Conservation (phyloP, 2,329 filamentous ascomycete species). For the Arthrobotrys sphaeroides region DNA sequence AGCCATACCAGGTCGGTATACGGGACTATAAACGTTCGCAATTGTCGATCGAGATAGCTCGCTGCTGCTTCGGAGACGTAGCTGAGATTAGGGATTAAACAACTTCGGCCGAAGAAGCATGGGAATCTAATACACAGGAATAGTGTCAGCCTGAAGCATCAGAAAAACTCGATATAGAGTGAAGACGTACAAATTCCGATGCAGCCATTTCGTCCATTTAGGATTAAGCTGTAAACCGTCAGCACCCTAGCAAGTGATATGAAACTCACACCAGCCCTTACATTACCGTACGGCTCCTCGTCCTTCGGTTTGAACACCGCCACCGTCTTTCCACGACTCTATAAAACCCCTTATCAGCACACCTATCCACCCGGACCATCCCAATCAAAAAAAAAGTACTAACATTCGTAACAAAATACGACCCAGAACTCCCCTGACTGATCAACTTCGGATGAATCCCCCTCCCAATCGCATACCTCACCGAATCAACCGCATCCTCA, state of each 20-base stretch:
- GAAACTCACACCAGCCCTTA: neutral
- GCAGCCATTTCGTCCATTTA: conserved; percentile 99
- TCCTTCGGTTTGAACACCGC: conserved; percentile 99
- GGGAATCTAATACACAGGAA: conserved; percentile 69
- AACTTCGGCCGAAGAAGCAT: conserved; percentile 94
- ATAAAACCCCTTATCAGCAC: neutral
- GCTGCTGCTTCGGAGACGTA: conserved; percentile 98
- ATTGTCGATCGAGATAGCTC: conserved; percentile 89
- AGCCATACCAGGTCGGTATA: conserved; percentile 95
- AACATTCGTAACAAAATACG: conserved; percentile 89
- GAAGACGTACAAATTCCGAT: conserved; percentile 74
- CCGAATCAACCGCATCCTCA: conserved; percentile 86
- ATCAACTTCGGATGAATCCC: conserved; percentile 96
- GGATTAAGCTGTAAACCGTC: conserved; percentile 70
- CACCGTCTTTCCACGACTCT: conserved; percentile 85
- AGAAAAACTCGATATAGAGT: neutral
- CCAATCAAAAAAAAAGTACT: neutral
- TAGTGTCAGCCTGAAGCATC: neutral
- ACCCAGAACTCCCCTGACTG: conserved; percentile 94
- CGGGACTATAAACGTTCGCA: conserved; percentile 90
- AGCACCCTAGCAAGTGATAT: neutral
- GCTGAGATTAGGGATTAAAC: conserved; percentile 94
- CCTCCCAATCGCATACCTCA: conserved; percentile 86
- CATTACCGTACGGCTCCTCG: conserved; percentile 90
- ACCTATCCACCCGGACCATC: neutral